Evolutionary conservation across 768 basidiomycete species (phyloP).

Genomic region (Aureoboletus auriporus): DNA sequence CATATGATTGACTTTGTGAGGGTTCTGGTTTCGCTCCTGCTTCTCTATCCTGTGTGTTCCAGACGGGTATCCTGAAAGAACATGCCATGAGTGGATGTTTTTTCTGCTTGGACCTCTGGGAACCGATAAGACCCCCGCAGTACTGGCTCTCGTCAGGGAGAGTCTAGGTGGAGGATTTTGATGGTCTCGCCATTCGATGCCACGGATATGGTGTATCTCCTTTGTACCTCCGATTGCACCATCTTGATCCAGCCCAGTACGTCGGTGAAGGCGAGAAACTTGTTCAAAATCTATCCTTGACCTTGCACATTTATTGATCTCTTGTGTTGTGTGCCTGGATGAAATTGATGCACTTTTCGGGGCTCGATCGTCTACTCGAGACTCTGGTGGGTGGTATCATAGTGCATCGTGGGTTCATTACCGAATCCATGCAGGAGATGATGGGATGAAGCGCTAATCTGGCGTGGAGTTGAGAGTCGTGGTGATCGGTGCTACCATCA

Average conservation of each 20-base stretch:
- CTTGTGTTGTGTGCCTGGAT: slow-evolving; percentile 92
- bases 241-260: slow-evolving; percentile 45
- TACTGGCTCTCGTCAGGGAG: slow-evolving; percentile 88
- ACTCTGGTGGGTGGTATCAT: slow-evolving; percentile 75
- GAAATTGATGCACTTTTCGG: slow-evolving; percentile 94
- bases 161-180: slow-evolving; percentile 93
- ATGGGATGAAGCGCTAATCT: slow-evolving; percentile 66
- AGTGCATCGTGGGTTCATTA: slow-evolving; percentile 84
- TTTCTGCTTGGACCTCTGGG: slow-evolving; percentile 91
- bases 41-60: slow-evolving; percentile 87
- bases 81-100: slow-evolving; percentile 90
- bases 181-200: slow-evolving; percentile 88
- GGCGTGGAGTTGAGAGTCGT: slow-evolving; percentile 72
- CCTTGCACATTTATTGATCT: slow-evolving; percentile 78
- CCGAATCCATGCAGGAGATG: slow-evolving; percentile 97
- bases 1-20: slow-evolving; percentile 91
- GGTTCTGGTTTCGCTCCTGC: slow-evolving; percentile 84
- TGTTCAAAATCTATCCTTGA: slow-evolving; percentile 85
- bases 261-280: slow-evolving; percentile 91
- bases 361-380: slow-evolving; percentile 72
- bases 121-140: slow-evolving; percentile 86
- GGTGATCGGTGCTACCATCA: slow-evolving; percentile 91
- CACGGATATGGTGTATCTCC: slow-evolving; percentile 80
- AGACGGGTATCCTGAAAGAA: slow-evolving; percentile 84
- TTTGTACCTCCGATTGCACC: not conserved